A percentile compares a stretch with the other conserved stretches of the same genome.
Evolutionary conservation across 2,329 filamentous ascomycete genomes (phyloP).

Genomic region (Arthrinium phaeospermum): DNA sequence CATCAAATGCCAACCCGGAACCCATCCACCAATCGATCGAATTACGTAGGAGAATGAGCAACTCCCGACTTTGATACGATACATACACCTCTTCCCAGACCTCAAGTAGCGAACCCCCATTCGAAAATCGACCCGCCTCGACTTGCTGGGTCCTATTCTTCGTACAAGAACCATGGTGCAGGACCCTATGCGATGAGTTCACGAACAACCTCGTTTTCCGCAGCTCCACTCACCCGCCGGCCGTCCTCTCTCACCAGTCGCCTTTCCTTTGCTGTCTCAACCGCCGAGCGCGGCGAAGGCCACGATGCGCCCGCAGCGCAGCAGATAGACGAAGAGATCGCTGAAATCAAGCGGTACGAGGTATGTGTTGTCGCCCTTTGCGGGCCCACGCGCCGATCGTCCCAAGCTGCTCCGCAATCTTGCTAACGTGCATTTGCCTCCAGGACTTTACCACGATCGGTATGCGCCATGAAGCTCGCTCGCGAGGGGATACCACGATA

Average conservation of each 20-base stretch:
- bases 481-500: background rate
- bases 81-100: background rate
- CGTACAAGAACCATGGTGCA: slow-evolving; percentile 44
- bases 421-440: slow-evolving; percentile 23
- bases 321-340: slow-evolving; percentile 91
- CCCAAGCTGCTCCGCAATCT: background rate
- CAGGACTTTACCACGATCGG: slow-evolving; percentile 94
- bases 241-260: slow-evolving; percentile 65
- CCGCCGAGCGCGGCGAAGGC: slow-evolving; percentile 66
- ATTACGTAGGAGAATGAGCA: slow-evolving; percentile 14
- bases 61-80: background rate
- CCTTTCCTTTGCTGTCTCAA: slow-evolving; percentile 71
- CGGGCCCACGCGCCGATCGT: background rate
- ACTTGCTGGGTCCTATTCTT: background rate
- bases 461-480: slow-evolving; percentile 41
- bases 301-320: slow-evolving; percentile 62
- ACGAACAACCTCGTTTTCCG: slow-evolving; percentile 60
- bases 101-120: background rate
- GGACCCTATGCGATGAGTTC: slow-evolving; percentile 52
- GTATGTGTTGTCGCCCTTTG: slow-evolving; percentile 44
- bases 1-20: slow-evolving; percentile 11
- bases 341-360: slow-evolving; percentile 97
- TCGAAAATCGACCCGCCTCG: background rate
- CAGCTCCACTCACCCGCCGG: slow-evolving; percentile 52
- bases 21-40: slow-evolving; percentile 10